These are phyloP conservation scores for Picea sitchensis DNA, from an alignment of 75 land plant species.

Conservation along the genomic window DNA sequence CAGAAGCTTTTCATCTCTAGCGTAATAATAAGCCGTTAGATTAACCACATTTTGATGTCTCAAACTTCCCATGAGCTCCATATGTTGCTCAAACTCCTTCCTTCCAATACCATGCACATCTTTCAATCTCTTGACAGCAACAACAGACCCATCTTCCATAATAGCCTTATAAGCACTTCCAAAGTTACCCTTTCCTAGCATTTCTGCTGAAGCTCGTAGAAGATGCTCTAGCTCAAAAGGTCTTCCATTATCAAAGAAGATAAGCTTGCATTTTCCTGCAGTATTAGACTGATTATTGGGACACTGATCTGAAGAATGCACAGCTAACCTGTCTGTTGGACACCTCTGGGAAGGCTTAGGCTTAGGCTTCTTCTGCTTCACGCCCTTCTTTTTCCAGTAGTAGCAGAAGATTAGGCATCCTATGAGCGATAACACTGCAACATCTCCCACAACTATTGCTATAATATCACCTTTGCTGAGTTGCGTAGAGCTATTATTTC, in stretches of 20 bases:
- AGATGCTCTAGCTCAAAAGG: slow-evolving; percentile 76
- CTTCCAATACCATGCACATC: slow-evolving; percentile 60
- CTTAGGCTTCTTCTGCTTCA: neutral
- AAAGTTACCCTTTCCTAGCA: slow-evolving; percentile 81
- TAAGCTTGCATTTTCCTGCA: slow-evolving; percentile 42
- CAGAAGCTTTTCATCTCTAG: slow-evolving; percentile 84
- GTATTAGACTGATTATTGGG: neutral
- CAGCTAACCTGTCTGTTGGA: slow-evolving; percentile 18
- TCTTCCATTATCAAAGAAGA: slow-evolving; percentile 49
- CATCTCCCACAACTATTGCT: slow-evolving; percentile 66
- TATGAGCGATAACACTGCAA: slow-evolving; percentile 40
- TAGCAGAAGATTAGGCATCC: slow-evolving; percentile 38
- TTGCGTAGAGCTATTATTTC: slow-evolving; percentile 8
- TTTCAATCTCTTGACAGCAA: slow-evolving; percentile 79
- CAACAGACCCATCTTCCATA: slow-evolving; percentile 70
- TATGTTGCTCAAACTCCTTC: slow-evolving; percentile 76
- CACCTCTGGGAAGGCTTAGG: slow-evolving; percentile 8
- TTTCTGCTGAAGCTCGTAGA: slow-evolving; percentile 79
- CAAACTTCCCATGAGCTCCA: slow-evolving; percentile 73
- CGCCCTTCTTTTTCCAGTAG: slow-evolving; percentile 37
- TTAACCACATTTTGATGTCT: slow-evolving; percentile 67
- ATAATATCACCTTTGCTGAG: slow-evolving; percentile 60
- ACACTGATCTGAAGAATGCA: neutral
- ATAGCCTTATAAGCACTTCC: slow-evolving; percentile 85
- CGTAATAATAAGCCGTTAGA: slow-evolving; percentile 80